Percentiles rank a stretch among this genome's conserved stretches.
Evolutionary conservation across 2,329 filamentous ascomycete species (phyloP).

Genomic region (Monosporascus ibericus): DNA sequence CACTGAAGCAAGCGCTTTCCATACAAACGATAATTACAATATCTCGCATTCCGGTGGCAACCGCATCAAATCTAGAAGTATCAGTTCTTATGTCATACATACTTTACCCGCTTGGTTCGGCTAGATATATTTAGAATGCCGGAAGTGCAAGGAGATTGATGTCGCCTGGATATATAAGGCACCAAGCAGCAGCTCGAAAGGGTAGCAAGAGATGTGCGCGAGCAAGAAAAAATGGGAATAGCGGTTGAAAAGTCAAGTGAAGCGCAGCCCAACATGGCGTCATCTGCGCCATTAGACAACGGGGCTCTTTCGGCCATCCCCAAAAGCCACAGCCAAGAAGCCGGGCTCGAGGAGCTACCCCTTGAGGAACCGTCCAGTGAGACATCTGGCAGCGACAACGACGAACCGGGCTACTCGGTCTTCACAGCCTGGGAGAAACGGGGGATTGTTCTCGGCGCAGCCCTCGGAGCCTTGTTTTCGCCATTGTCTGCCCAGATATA

Average conservation of each 20-base stretch:
- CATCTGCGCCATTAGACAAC: background rate
- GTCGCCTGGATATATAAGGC: too few relatives aligned
- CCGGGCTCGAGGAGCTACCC: background rate
- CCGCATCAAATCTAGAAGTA: background rate
- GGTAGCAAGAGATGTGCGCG: too few relatives aligned
- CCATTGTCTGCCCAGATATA: conserved; percentile 34
- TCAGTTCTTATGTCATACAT: background rate
- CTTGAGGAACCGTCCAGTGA: background rate
- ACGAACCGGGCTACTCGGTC: conserved; percentile 10
- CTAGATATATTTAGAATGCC: background rate
- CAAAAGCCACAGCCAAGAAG: background rate
- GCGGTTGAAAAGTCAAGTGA: background rate
- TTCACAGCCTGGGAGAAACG: conserved; percentile 24
- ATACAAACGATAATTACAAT: background rate
- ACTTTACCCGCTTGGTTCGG: too few relatives aligned
- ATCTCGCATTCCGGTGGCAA: background rate
- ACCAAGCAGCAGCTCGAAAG: too few relatives aligned
- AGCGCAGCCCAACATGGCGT: too few relatives aligned
- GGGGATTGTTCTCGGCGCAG: conserved; percentile 22
- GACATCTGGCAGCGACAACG: background rate
- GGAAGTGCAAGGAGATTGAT: background rate
- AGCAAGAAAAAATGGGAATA: background rate
- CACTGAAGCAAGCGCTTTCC: background rate
- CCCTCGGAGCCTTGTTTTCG: conserved; percentile 26
- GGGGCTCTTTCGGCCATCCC: background rate